phyloP scores from a whole-genome alignment of 306 rosid genomes.

The Gynostemma pentaphyllum region DNA sequence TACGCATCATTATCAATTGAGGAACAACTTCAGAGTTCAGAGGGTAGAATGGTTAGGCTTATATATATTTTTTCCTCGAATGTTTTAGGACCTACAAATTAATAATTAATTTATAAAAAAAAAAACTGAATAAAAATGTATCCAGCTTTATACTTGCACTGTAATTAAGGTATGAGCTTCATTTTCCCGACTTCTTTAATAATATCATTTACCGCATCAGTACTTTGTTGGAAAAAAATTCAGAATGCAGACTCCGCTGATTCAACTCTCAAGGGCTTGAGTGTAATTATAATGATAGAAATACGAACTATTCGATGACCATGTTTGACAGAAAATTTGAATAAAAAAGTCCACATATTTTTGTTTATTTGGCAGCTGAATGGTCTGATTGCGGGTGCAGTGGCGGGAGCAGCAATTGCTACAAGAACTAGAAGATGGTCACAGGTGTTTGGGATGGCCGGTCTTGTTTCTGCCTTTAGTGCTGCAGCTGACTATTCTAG shows the following conservation, averaged over 20 bases:
- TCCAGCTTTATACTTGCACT: background rate
- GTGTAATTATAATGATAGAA: background rate
- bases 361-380: conserved; percentile 40
- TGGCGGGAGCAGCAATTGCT: conserved; percentile 64
- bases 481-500: conserved; percentile 56
- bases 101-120: background rate
- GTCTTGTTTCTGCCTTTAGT: conserved; percentile 48
- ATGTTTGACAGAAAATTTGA: background rate
- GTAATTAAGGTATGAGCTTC: background rate
- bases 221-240: background rate
- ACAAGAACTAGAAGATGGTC: conserved; percentile 52
- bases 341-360: background rate
- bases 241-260: background rate
- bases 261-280: too few species aligned
- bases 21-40: too few species aligned
- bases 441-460: conserved; percentile 47
- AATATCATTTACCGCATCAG: background rate
- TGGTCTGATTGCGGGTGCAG: conserved; percentile 69
- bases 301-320: background rate
- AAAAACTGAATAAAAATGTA: too few species aligned
- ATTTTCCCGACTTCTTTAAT: background rate
- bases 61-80: background rate
- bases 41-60: too few species aligned
- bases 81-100: background rate
- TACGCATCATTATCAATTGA: too few species aligned